phyloP scores from a whole-genome alignment of 371 early-diverging fungal species.

The Phascolomyces articulosus region DNA sequence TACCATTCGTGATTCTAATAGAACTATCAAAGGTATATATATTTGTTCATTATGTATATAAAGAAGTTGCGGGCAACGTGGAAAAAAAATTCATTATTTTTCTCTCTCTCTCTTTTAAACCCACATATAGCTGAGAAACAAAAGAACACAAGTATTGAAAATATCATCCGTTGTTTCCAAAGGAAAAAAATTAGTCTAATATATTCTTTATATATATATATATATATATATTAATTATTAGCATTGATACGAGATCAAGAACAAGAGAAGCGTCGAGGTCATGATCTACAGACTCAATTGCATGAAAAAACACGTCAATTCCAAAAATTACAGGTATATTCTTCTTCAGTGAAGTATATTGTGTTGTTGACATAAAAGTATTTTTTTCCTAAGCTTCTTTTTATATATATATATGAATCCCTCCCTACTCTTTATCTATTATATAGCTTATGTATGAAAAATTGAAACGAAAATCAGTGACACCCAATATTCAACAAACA shows the following conservation, averaged over 20 bases:
- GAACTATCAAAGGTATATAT: slow-evolving; percentile 53
- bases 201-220: neutral
- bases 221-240: slow-evolving; percentile 22
- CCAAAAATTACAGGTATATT: slow-evolving; percentile 61
- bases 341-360: neutral
- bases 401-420: neutral
- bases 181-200: neutral
- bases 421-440: neutral
- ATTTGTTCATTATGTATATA: neutral
- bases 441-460: slow-evolving; percentile 62
- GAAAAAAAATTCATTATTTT: neutral
- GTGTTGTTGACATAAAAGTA: neutral
- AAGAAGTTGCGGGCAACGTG: neutral
- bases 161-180: neutral
- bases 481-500: slow-evolving; percentile 26
- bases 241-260: slow-evolving; percentile 53
- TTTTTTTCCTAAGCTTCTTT: neutral
- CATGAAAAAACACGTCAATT: slow-evolving; percentile 73
- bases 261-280: slow-evolving; percentile 52
- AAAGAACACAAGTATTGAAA: slow-evolving; percentile 15
- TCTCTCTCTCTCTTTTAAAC: neutral
- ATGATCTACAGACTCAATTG: slow-evolving; percentile 55
- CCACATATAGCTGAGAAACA: slow-evolving; percentile 17
- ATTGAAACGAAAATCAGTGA: slow-evolving; percentile 53
- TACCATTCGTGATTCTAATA: slow-evolving; percentile 52